Base-by-base conservation (phyloP, 768 basidiomycete species). In the Agaricus bisporus region DNA sequence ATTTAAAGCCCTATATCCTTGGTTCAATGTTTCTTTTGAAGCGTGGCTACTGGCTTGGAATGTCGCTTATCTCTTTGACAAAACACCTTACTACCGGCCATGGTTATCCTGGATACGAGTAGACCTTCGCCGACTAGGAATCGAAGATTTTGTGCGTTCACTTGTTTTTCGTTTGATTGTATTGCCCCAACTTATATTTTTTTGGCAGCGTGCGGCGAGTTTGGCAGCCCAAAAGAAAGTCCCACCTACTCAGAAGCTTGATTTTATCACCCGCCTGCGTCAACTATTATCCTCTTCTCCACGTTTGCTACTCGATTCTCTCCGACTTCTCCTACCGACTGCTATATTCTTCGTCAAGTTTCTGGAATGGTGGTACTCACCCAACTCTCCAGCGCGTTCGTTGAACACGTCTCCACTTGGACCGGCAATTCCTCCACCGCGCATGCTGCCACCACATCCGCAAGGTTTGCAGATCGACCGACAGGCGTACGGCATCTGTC, bases 331-430 rank as follows among this genome's bases (percentile, higher is more conserved):
- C 43, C 79, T 94, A 32, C 95, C 91, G 14, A 88, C 86, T 17
- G 86, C 88, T 39, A 93, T 99, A 55, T 95, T 99, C 69, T 89
- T 91, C 65, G 76, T 99, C 73, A 95, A 94, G 68, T 95, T 98
- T 69, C 75, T 97, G 43, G 94, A 98, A 70, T 99, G 97, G 94
- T 99, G 95, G 94, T 98, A 98, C 64, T 95, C 93, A 4, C 94
- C 97, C 18, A 79, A 80, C 41, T 97, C 91, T 10, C 94, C 88
- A 3, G 90, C 88, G 15, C 81, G 84, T 38, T 81, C 82, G n/a
- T 70, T 90, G 49, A 77, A 82, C 8, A 75, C 75, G 29, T 82
- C 81, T 10, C 77, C 75, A 11, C 77, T 79, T 48, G 88, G 84
- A 6, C 88, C 85, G 26, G 75, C 81, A 1, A 77, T 91, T 41